Percentiles rank a stretch among this genome's conserved stretches.
Conservation (phyloP, 2,329 filamentous ascomycete genomes). For the Sporothrix mexicana region DNA sequence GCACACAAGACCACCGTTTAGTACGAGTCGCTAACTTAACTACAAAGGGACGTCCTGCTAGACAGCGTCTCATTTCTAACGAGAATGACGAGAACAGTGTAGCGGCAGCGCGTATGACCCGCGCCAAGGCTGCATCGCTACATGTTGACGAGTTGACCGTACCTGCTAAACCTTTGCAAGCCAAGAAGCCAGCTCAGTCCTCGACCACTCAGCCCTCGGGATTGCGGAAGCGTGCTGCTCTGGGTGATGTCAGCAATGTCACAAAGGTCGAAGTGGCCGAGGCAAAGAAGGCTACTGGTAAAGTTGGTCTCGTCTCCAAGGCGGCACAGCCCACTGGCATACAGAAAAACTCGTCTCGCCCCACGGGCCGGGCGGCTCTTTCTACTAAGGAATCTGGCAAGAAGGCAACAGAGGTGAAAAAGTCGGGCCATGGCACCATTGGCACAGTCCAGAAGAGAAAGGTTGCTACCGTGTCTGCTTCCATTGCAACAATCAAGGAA, state of each 20-base stretch:
- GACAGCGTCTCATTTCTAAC: conserved; percentile 78
- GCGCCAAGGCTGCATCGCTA: conserved; percentile 84
- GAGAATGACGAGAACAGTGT: conserved; percentile 92
- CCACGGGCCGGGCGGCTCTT: conserved; percentile 63
- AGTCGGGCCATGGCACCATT: conserved; percentile 71
- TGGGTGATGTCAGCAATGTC: conserved; percentile 96
- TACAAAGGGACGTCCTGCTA: conserved; percentile 63
- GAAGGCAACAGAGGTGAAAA: conserved; percentile 71
- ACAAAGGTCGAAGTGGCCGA: conserved; percentile 75
- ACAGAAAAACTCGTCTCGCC: conserved; percentile 74
- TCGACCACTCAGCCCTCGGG: conserved; percentile 49
- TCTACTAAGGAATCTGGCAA: conserved; percentile 54
- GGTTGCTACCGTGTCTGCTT: conserved; percentile 45
- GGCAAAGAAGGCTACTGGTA: conserved; percentile 74
- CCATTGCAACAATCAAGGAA: conserved; percentile 63
- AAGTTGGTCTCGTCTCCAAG: conserved; percentile 77
- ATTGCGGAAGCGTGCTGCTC: conserved; percentile 76
- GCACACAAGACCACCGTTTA: too few relatives aligned
- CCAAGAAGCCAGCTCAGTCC: conserved; percentile 67
- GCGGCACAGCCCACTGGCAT: conserved; percentile 80
- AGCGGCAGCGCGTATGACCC: conserved; percentile 81
- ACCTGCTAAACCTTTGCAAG: conserved; percentile 66
- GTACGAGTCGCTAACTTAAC: background rate
- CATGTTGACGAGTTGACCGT: conserved; percentile 66
- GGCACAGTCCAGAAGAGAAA: conserved; percentile 72